These are phyloP conservation scores for Penicillium ucsense DNA, from an alignment of 495 filamentous ascomycete species.

Conservation along the genomic window DNA sequence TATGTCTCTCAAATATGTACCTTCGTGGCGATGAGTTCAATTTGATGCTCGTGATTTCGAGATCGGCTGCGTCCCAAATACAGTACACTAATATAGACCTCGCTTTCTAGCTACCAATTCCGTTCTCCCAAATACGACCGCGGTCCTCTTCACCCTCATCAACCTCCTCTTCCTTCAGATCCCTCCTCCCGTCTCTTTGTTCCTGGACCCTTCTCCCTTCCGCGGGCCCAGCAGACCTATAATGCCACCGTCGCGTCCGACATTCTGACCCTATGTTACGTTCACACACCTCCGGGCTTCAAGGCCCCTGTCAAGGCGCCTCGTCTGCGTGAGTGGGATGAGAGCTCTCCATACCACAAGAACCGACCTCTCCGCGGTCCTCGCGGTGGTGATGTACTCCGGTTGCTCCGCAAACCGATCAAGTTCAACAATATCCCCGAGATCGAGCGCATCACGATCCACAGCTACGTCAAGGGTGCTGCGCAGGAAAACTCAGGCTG, in stretches of 20 bases:
- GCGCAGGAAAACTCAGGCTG: slow-evolving; percentile 55
- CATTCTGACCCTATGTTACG: slow-evolving; percentile 80
- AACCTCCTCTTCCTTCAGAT: slow-evolving; percentile 73
- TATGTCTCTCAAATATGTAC: slow-evolving; percentile 19
- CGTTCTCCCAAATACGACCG: slow-evolving; percentile 87
- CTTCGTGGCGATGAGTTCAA: neutral
- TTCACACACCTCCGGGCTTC: slow-evolving; percentile 69
- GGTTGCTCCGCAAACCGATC: slow-evolving; percentile 64
- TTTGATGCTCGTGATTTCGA: no score
- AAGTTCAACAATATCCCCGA: slow-evolving; percentile 79
- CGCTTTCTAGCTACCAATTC: slow-evolving; percentile 67
- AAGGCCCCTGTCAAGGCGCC: slow-evolving; percentile 48
- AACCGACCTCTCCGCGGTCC: slow-evolving; percentile 78
- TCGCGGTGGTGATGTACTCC: slow-evolving; percentile 58
- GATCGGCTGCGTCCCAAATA: no score
- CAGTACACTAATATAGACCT: slow-evolving; percentile 1
- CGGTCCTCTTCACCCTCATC: slow-evolving; percentile 85
- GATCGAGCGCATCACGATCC: slow-evolving; percentile 69
- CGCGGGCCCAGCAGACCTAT: slow-evolving; percentile 85
- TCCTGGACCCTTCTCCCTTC: slow-evolving; percentile 87
- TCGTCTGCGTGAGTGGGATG: slow-evolving; percentile 80
- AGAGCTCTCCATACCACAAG: slow-evolving; percentile 84
- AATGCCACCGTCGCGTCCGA: slow-evolving; percentile 79
- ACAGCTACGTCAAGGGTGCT: slow-evolving; percentile 54
- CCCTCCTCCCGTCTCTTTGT: slow-evolving; percentile 79